Evolutionary conservation across 371 early-diverging fungal genomes (phyloP).

Genomic region (Gilbertella persicaria): DNA sequence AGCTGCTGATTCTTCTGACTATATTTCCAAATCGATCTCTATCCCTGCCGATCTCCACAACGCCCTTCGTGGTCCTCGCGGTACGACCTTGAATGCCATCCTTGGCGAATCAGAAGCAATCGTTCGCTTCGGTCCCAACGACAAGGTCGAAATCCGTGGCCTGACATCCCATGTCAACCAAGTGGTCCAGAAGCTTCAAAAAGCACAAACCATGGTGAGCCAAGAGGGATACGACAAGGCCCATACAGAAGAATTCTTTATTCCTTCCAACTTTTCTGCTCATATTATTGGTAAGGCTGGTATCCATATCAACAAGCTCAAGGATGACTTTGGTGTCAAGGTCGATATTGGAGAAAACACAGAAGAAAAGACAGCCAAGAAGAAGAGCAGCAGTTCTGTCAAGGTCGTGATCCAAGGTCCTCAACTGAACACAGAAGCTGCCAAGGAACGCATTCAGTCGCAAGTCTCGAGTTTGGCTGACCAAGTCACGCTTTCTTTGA

Average conservation of each 20-base stretch:
- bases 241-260: constrained; percentile 66
- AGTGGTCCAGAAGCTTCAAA: constrained; percentile 64
- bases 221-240: constrained; percentile 68
- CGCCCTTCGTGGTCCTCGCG: constrained; percentile 73
- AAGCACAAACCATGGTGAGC: constrained; percentile 67
- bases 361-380: constrained; percentile 37
- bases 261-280: constrained; percentile 72
- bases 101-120: constrained; percentile 62
- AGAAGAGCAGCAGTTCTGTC: constrained; percentile 47
- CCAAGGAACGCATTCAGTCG: constrained; percentile 70
- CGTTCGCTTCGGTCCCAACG: constrained; percentile 70
- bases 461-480: constrained; percentile 77
- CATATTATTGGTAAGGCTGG: constrained; percentile 91
- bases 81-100: constrained; percentile 71
- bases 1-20: constrained; percentile 68
- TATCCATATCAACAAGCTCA: constrained; percentile 76
- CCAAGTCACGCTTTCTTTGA: constrained; percentile 62
- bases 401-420: constrained; percentile 82
- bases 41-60: constrained; percentile 80
- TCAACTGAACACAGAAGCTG: constrained; percentile 74
- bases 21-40: constrained; percentile 57
- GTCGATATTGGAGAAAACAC: constrained; percentile 70
- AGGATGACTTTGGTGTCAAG: constrained; percentile 77
- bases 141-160: constrained; percentile 77
- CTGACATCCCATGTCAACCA: constrained; percentile 75